phyloP scores from a whole-genome alignment of 2,329 filamentous ascomycete species.

The Hypoxylon sp. region DNA sequence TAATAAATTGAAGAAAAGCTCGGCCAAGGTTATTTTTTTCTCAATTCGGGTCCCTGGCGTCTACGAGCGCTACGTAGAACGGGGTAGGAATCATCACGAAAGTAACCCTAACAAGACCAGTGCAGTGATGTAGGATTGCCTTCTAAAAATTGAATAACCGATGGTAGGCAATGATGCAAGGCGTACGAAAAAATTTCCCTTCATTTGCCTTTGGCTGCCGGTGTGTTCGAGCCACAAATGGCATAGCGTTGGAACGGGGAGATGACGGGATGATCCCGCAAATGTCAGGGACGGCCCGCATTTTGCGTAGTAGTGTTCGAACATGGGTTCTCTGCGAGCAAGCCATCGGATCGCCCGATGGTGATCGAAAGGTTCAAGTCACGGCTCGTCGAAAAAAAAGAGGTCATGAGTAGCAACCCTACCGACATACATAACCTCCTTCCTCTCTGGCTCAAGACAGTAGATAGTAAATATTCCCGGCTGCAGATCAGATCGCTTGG shows the following conservation, averaged over 20 bases:
- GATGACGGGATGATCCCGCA: conserved; percentile 42
- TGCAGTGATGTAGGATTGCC: conserved; percentile 24
- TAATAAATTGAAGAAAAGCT: conserved; percentile 16
- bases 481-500: conserved; percentile 33
- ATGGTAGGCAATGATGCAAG: conserved; percentile 36
- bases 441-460: conserved; percentile 27
- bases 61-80: conserved; percentile 15
- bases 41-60: conserved; percentile 11
- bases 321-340: conserved; percentile 29
- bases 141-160: conserved; percentile 21
- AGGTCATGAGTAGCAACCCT: conserved; percentile 4
- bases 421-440: conserved; percentile 23
- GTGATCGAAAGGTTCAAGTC: conserved; percentile 43
- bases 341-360: conserved; percentile 42
- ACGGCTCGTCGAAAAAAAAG: conserved; percentile 3
- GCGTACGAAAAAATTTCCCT: conserved; percentile 28
- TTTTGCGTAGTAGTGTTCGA: conserved; percentile 32
- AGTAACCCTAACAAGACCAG: conserved; percentile 27
- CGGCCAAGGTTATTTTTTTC: conserved; percentile 15
- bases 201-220: conserved; percentile 16
- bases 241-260: conserved; percentile 39
- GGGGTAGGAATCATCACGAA: conserved; percentile 6
- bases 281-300: conserved; percentile 46
- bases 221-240: conserved; percentile 23
- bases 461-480: conserved; percentile 34